These are phyloP conservation scores for Lonicera japonica DNA, from an alignment of 129 eudicot species.

Conservation along the genomic window DNA sequence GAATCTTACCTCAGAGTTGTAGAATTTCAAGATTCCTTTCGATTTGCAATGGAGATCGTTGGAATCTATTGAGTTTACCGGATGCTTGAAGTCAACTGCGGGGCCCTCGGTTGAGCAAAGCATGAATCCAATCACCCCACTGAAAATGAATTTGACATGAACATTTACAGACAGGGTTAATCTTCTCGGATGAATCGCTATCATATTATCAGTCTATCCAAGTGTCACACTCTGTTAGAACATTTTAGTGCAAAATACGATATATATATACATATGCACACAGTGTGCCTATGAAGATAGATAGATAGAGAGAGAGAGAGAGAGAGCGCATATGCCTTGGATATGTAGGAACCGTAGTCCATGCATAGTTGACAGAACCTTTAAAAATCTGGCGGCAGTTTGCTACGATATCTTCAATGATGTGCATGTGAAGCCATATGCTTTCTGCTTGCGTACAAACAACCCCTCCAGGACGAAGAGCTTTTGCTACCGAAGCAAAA, in stretches of 20 bases:
- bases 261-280: no score
- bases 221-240: background rate
- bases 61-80: constrained; percentile 70
- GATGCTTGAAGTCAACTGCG: constrained; percentile 75
- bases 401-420: constrained; percentile 81
- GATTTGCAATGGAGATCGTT: constrained; percentile 24
- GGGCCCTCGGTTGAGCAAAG: constrained; percentile 93
- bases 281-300: no score
- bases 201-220: background rate
- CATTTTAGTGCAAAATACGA: background rate
- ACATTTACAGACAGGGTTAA: background rate
- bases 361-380: constrained; percentile 25
- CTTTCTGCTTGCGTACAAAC: constrained; percentile 94
- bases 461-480: constrained; percentile 95
- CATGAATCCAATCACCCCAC: constrained; percentile 97
- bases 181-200: background rate
- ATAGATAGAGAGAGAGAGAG: background rate
- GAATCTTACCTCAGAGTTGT: constrained; percentile 67
- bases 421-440: constrained; percentile 97
- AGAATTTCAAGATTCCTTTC: constrained; percentile 62
- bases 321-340: background rate
- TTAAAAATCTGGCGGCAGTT: constrained; percentile 81
- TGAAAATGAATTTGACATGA: constrained; percentile 15
- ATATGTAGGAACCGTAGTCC: background rate
- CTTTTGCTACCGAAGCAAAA: constrained; percentile 77